Evolutionary conservation across 345 rosid genomes (phyloP).

Genomic region (Firmiana major): DNA sequence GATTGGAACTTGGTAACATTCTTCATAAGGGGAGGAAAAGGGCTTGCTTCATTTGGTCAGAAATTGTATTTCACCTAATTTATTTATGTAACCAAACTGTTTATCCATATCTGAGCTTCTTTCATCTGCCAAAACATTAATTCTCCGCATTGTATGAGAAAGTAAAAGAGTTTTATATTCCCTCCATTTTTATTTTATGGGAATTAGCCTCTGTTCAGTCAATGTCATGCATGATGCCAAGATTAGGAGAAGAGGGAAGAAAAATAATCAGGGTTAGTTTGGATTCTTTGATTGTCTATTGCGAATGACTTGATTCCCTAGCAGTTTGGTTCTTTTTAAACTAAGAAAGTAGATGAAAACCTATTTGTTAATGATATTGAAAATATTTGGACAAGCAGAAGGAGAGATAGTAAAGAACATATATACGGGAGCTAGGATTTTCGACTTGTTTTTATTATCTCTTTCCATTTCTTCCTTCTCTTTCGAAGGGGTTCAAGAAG

Average conservation of each 20-base stretch:
- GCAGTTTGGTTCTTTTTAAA: neutral
- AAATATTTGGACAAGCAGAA: neutral
- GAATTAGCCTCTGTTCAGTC: neutral
- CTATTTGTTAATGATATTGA: neutral
- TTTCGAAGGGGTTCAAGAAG: neutral
- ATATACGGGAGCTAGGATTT: neutral
- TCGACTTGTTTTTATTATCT: neutral
- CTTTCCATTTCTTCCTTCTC: neutral
- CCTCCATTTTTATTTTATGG: neutral
- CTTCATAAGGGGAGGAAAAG: no score
- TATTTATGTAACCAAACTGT: neutral
- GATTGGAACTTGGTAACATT: neutral
- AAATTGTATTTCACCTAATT: neutral
- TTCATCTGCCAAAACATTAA: neutral
- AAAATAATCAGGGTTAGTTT: neutral
- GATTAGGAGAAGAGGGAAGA: neutral
- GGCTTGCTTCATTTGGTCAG: neutral
- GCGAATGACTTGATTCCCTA: neutral
- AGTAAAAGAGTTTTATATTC: neutral
- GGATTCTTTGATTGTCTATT: neutral
- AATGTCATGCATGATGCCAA: neutral
- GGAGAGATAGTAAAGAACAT: neutral
- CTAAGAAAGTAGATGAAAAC: neutral
- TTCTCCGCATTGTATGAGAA: neutral
- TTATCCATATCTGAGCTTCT: neutral